Evolutionary conservation across 176 grass and related monocot genomes (phyloP), one percentile per base, ranked within the genome.

Genomic region (Bothriochloa decipiens): DNA sequence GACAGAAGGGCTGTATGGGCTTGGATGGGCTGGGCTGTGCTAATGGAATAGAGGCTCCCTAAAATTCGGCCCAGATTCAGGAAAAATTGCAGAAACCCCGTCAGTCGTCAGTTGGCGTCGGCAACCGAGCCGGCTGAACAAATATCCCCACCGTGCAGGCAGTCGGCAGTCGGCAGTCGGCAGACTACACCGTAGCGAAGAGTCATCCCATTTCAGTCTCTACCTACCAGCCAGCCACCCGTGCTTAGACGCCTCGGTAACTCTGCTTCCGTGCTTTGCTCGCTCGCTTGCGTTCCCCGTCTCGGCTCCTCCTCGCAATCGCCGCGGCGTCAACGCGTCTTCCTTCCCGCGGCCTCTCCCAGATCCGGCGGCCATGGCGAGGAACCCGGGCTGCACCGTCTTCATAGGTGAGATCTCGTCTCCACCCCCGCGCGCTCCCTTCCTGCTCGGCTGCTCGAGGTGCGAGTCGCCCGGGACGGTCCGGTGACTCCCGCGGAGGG

Each of bases 401-500:
- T 97, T 86, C 89, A 91, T 97, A 87, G 94, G 94, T 97, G 74
- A 85, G 85, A 82, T 87, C 50, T 70, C 75, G 17, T 0, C 22
- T 77, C 45, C 22, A 72, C 45, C 6, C 61, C 18, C 27, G 46
- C 62, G 0, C 13, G 14, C n/a, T 26, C 17, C 33, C 39, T 28
- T 39, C 49, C 36, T 36, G 15, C 27, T 79, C 62, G 11, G 57
- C 45, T 36, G 23, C 27, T 75, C 68, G 8, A 74, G 23, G 26
- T 20, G 22, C 77, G 14, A 28, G 57, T 55, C 82, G 39, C 32
- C 22, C 14, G 69, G n/a, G 25, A 8, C 64, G 23, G 65, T 3
- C n/a, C 58, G 60, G 60, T 63, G 41, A 25, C 71, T 77, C 79
- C 7, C 20, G 68, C 68, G 53, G 25, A 9, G 62, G 22, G 6